Percentiles rank a stretch among this genome's conserved stretches.
Evolutionary conservation across 768 basidiomycete species (phyloP).

Genomic region (Steccherinum ochraceum): DNA sequence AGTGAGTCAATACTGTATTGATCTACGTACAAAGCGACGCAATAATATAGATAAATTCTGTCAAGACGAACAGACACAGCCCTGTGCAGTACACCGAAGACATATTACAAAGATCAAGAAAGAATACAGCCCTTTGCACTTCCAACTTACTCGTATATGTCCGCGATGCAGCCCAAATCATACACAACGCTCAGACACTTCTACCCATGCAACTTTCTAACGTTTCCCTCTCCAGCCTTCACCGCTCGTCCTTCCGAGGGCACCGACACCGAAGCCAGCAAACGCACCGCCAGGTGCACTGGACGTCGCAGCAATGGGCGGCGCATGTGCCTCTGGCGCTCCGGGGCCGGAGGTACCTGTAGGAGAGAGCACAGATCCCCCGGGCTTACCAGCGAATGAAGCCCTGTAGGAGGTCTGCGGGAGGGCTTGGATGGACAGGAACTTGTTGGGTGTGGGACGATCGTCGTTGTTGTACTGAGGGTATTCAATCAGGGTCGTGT

Average conservation of each 20-base stretch:
- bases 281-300: constrained; percentile 35
- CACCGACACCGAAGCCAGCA: constrained; percentile 40
- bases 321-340: constrained; percentile 16
- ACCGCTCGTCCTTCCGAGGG: constrained; percentile 28
- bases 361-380: constrained; percentile 19
- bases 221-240: constrained; percentile 22
- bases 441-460: constrained; percentile 74
- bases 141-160: too few relatives aligned
- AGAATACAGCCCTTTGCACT: too few relatives aligned
- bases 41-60: too few relatives aligned
- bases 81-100: too few relatives aligned
- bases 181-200: too few relatives aligned
- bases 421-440: constrained; percentile 69
- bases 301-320: constrained; percentile 8
- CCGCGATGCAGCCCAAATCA: too few relatives aligned
- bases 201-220: too few relatives aligned
- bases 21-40: too few relatives aligned
- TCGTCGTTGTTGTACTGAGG: constrained; percentile 82
- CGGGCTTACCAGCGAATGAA: constrained; percentile 43
- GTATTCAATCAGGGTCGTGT: neutral
- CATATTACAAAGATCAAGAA: too few relatives aligned
- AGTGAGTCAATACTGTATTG: too few relatives aligned
- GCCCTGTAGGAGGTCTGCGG: constrained; percentile 64
- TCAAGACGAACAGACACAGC: too few relatives aligned
- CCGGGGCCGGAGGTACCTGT: constrained; percentile 23